These are phyloP conservation scores for Melastoma malabathricum DNA, from an alignment of 345 rosid genomes.

Conservation along the genomic window DNA sequence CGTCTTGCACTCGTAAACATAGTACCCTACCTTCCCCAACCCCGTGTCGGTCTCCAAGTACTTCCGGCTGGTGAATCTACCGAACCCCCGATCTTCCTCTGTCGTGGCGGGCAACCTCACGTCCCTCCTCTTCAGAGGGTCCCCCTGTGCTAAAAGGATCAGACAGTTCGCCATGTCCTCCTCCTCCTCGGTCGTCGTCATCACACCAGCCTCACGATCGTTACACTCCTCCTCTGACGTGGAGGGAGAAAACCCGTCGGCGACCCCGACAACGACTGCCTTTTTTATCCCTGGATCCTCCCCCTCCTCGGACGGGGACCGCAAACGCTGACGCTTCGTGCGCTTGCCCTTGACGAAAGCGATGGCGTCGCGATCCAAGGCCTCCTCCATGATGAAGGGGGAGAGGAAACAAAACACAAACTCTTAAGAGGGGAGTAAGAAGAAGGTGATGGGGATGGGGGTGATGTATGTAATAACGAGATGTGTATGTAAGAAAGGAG, in stretches of 20 bases:
- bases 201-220: conserved; percentile 7
- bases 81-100: neutral
- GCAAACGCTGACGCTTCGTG: conserved; percentile 61
- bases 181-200: conserved; percentile 36
- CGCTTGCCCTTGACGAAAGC: conserved; percentile 54
- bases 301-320: conserved; percentile 28
- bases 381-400: conserved; percentile 1
- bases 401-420: conserved; percentile 1
- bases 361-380: conserved; percentile 2
- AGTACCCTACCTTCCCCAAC: conserved; percentile 30
- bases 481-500: no score
- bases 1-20: conserved; percentile 86
- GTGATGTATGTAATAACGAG: no score
- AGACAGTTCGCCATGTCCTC: conserved; percentile 92
- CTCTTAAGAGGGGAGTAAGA: neutral
- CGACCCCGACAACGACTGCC: neutral
- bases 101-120: neutral
- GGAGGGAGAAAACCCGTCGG: conserved; percentile 1
- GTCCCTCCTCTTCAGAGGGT: conserved; percentile 11
- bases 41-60: conserved; percentile 45
- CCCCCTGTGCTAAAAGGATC: conserved; percentile 79
- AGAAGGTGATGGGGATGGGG: no score
- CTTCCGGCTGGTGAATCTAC: conserved; percentile 48
- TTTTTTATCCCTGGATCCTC: conserved; percentile 8
- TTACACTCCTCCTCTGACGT: conserved; percentile 16